Percentiles rank a stretch among this genome's conserved stretches.
Conservation (phyloP, 495 filamentous ascomycete genomes). For the Margaritispora aquatica region DNA sequence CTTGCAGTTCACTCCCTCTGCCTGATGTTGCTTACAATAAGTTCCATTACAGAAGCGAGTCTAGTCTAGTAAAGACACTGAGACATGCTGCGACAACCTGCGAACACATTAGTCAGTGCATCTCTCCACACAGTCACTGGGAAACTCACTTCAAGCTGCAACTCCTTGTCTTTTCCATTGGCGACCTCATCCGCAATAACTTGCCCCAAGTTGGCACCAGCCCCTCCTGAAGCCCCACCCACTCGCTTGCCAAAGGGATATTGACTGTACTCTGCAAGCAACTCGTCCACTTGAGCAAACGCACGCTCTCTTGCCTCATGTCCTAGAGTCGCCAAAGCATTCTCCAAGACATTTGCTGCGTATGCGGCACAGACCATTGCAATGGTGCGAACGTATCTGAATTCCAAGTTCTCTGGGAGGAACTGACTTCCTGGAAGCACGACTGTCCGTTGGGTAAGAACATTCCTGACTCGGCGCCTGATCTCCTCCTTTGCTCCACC, state of each 20-base stretch:
- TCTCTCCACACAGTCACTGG: too few species aligned
- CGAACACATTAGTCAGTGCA: slow-evolving; percentile 29
- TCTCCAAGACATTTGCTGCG: slow-evolving; percentile 95
- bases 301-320: slow-evolving; percentile 91
- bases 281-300: slow-evolving; percentile 94
- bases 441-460: slow-evolving; percentile 89
- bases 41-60: slow-evolving; percentile 86
- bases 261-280: slow-evolving; percentile 92
- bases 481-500: slow-evolving; percentile 97
- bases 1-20: too few species aligned
- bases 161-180: slow-evolving; percentile 78
- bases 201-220: slow-evolving; percentile 91
- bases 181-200: slow-evolving; percentile 84
- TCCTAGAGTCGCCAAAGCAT: slow-evolving; percentile 87
- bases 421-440: slow-evolving; percentile 77
- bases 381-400: slow-evolving; percentile 84
- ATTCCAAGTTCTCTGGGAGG: slow-evolving; percentile 90
- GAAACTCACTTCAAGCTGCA: slow-evolving; percentile 75
- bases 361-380: slow-evolving; percentile 97
- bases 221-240: slow-evolving; percentile 65
- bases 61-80: slow-evolving; percentile 93
- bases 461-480: slow-evolving; percentile 80
- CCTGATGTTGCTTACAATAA: too few species aligned
- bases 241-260: slow-evolving; percentile 86
- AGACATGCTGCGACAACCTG: slow-evolving; percentile 82